A percentile compares a stretch with the other conserved stretches of the same genome.
phyloP scores from a whole-genome alignment of 164 flowering plant species.

The Amborella trichopoda region DNA sequence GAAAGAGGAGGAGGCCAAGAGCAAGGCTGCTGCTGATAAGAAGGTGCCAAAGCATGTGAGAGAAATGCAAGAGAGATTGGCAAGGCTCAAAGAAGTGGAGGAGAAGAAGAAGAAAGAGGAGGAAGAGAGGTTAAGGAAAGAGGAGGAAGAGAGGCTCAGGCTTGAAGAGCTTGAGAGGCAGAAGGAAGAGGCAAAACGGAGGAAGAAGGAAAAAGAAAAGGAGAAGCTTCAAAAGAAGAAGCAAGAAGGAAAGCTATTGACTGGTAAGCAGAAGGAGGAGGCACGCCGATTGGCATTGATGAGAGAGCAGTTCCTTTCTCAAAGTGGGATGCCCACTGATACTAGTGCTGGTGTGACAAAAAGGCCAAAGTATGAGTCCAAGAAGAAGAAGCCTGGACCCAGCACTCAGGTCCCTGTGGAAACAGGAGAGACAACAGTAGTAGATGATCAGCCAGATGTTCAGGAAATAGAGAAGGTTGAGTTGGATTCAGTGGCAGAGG shows the following conservation, averaged over 20 bases:
- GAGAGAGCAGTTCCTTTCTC: constrained; percentile 76
- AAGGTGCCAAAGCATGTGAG: constrained; percentile 88
- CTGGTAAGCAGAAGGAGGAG: constrained; percentile 91
- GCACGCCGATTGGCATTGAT: constrained; percentile 64
- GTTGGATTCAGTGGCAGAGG: constrained; percentile 19
- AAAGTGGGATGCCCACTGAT: constrained; percentile 26
- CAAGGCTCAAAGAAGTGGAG: constrained; percentile 75
- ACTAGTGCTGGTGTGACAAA: constrained; percentile 33
- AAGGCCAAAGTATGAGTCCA: constrained; percentile 60
- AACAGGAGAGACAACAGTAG: constrained; percentile 21
- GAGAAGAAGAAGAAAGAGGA: constrained; percentile 81
- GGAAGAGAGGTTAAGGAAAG: constrained; percentile 76
- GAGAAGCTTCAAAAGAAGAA: constrained; percentile 77
- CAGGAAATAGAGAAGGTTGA: constrained; percentile 35
- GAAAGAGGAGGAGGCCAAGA: constrained; percentile 22
- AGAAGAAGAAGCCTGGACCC: constrained; percentile 47
- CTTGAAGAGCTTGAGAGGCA: constrained; percentile 71
- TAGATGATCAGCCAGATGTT: constrained; percentile 9
- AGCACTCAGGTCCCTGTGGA: constrained; percentile 22
- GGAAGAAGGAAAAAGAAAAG: constrained; percentile 84
- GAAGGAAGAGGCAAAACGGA: constrained; percentile 79
- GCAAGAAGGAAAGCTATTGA: constrained; percentile 68
- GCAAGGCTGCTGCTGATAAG: constrained; percentile 25
- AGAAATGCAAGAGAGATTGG: constrained; percentile 94
- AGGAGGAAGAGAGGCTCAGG: constrained; percentile 79